A percentile compares a stretch with the other conserved stretches of the same genome.
phyloP scores from a whole-genome alignment of 495 filamentous ascomycete genomes.

The Rostrohypoxylon terebratum region DNA sequence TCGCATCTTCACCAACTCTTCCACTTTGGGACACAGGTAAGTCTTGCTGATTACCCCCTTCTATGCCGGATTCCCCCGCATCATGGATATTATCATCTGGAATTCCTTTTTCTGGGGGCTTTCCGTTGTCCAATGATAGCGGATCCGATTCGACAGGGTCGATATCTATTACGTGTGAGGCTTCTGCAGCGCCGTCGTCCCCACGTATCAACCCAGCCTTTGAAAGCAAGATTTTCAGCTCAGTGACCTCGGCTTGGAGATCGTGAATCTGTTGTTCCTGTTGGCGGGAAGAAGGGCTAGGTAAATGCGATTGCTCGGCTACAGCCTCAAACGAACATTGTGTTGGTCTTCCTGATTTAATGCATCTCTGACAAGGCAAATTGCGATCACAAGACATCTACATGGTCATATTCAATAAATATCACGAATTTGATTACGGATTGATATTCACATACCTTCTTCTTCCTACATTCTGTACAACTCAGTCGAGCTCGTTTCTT shows the following conservation, averaged over 20 bases:
- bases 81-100: background rate
- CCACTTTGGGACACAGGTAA: background rate
- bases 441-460: slow-evolving; percentile 36
- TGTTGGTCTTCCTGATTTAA: slow-evolving; percentile 35
- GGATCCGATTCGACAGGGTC: background rate
- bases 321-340: slow-evolving; percentile 42
- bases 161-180: background rate
- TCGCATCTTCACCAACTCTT: background rate
- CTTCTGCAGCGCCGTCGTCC: background rate
- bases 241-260: slow-evolving; percentile 21
- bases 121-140: background rate
- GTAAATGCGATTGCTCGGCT: slow-evolving; percentile 3
- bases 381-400: slow-evolving; percentile 47
- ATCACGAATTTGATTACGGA: background rate
- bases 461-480: slow-evolving; percentile 45
- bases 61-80: background rate
- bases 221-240: slow-evolving; percentile 32
- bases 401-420: background rate
- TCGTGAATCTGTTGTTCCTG: slow-evolving; percentile 35
- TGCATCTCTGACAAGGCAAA: slow-evolving; percentile 44
- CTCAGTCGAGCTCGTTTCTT: slow-evolving; percentile 42
- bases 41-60: background rate
- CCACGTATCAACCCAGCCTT: background rate
- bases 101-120: background rate
- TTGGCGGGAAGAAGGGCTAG: background rate